Base-by-base conservation (phyloP, 2,329 filamentous ascomycete genomes). In the Fusarium mangiferae region DNA sequence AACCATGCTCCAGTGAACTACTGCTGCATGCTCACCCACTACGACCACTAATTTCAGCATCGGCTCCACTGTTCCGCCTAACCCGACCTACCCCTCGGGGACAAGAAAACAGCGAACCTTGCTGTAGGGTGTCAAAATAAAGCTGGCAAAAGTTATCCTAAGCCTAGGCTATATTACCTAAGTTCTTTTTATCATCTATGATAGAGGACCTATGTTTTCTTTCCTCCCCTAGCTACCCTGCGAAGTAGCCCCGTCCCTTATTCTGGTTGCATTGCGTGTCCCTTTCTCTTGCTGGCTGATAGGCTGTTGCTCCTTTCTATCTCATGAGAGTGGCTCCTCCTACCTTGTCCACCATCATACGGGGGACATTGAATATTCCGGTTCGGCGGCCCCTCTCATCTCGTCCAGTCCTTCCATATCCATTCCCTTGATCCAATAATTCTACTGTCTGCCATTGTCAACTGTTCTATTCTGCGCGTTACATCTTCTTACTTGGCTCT, bases 311-410 rank as follows among this genome's bases (percentile, higher is more conserved):
- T 75, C 66, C 71, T 74, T 77, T 70, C 49, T 33, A 36, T 52
- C 61, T 60, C 57, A 58, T 74, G 72, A 75, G 70, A 75, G 73
- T 65, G 73, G 68, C 72, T 75, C 71, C 60, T 75, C 68, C 62
- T 73, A 55, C 66, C 66, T 68, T 65, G 55, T 75, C 48, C 62
- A 67, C 45, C 52, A 60, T 69, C 66, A 67, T 66, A 68, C 69
- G 68, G 63, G 70, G 75, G 68, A 66, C 72, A 71, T 77, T 75
- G 70, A 77, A 76, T 76, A 62, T 77, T 77, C 69, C 75, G 58
- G 63, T 72, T 76, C 68, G 67, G 62, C 58, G 58, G 74, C 62
- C 59, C 68, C 72, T 75, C 75, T 70, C 69, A 58, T 70, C 55
- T 78, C 72, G 61, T 66, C 62, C 70, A 70, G 74, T 58, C 75